A percentile compares a stretch with the other conserved stretches of the same genome.
Conservation (phyloP, 78 protist species). For the Blattamonas nauphoetae region DNA sequence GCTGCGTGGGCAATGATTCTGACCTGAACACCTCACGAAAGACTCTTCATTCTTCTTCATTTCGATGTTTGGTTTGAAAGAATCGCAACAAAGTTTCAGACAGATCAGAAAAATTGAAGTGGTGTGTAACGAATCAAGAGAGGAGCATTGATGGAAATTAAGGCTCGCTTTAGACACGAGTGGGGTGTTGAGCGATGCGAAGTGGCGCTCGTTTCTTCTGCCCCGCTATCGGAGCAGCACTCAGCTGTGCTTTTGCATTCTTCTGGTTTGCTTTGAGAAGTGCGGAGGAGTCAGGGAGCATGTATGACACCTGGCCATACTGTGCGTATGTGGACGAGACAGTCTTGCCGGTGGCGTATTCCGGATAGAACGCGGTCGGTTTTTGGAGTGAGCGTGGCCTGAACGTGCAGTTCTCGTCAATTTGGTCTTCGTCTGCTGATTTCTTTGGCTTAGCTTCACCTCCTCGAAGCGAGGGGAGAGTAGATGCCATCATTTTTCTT, state of each 20-base stretch:
- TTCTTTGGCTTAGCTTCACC: not conserved
- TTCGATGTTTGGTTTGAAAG: too few relatives aligned
- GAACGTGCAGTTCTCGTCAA: not conserved
- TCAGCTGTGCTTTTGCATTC: too few relatives aligned
- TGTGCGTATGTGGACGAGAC: not conserved
- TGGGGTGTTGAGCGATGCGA: not conserved
- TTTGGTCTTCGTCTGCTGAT: not conserved
- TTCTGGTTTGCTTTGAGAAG: too few relatives aligned
- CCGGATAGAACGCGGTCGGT: not conserved
- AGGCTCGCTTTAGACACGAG: not conserved
- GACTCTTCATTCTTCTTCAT: too few relatives aligned
- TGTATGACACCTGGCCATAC: not conserved
- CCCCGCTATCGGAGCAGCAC: too few relatives aligned
- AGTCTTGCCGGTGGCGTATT: not conserved
- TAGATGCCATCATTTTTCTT: not conserved
- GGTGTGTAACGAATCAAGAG: too few relatives aligned
- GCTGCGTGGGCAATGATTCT: too few relatives aligned
- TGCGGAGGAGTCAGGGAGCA: not conserved
- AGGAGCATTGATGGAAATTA: too few relatives aligned
- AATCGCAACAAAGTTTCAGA: too few relatives aligned
- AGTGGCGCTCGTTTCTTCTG: not conserved
- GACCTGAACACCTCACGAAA: too few relatives aligned
- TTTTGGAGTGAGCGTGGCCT: not conserved
- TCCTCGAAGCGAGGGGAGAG: too few relatives aligned
- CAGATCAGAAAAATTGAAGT: too few relatives aligned